A percentile compares a stretch with the other conserved stretches of the same genome.
These are phyloP conservation scores for Taiozyma sp. DNA, from an alignment of 1,139 yeast genomes.

Conservation along the genomic window DNA sequence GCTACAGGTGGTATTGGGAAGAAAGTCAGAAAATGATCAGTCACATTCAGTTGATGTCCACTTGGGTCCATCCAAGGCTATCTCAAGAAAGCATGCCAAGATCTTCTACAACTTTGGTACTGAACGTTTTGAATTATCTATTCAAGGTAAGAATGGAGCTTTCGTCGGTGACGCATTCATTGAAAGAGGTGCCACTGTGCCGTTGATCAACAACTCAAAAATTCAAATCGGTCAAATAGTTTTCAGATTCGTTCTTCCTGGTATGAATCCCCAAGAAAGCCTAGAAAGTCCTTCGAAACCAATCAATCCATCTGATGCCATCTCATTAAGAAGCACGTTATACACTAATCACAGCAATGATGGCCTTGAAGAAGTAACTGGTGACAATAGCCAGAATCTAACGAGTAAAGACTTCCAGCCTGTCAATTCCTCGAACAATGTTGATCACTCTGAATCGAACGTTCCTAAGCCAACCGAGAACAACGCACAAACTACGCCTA, in stretches of 20 bases:
- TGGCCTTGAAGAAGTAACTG: conserved; percentile 5
- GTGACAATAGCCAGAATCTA: conserved; percentile 15
- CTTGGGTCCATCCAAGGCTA: conserved; percentile 84
- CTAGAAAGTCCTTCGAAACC: conserved; percentile 22
- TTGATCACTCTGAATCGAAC: neutral
- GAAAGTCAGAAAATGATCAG: conserved; percentile 72
- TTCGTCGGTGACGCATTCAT: conserved; percentile 87
- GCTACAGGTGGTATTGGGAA: conserved; percentile 84
- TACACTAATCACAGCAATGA: conserved; percentile 16
- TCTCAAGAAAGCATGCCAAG: conserved; percentile 89
- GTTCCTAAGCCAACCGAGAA: neutral
- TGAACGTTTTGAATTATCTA: conserved; percentile 84
- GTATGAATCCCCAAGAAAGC: conserved; percentile 20
- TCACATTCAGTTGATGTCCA: conserved; percentile 80
- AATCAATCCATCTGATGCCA: conserved; percentile 24
- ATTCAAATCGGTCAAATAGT: conserved; percentile 92
- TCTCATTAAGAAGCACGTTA: conserved; percentile 20
- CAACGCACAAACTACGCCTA: neutral
- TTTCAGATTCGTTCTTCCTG: conserved; percentile 79
- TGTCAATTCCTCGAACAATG: conserved; percentile 2
- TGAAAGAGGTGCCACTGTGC: conserved; percentile 86
- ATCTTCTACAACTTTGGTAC: conserved; percentile 94
- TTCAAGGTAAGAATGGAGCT: conserved; percentile 92
- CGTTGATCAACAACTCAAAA: conserved; percentile 72
- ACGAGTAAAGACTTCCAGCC: conserved; percentile 22